Evolutionary conservation across 768 basidiomycete genomes (phyloP).

Genomic region (Hortiboletus campestris): DNA sequence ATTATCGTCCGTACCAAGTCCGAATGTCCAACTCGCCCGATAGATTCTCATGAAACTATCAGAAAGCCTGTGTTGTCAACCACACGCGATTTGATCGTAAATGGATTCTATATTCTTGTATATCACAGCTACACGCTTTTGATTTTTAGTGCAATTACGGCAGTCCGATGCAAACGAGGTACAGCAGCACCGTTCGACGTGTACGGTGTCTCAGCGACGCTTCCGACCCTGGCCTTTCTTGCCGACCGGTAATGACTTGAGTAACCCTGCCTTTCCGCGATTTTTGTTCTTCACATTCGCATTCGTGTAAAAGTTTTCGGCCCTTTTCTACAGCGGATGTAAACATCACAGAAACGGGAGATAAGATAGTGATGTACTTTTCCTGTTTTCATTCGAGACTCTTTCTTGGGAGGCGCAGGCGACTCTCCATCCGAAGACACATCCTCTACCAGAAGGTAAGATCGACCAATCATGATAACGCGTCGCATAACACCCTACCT

Average conservation of each 20-base stretch:
- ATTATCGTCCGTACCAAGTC: conserved; percentile 33
- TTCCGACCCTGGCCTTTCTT: conserved; percentile 46
- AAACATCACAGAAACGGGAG: neutral
- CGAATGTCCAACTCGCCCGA: neutral
- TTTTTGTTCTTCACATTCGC: conserved; percentile 90
- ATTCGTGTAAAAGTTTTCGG: conserved; percentile 82
- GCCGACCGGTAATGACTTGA: conserved; percentile 56
- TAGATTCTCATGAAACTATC: conserved; percentile 8
- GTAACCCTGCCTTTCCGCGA: conserved; percentile 57
- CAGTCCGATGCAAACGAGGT: conserved; percentile 6
- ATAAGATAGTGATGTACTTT: conserved; percentile 51
- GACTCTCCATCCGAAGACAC: conserved; percentile 35
- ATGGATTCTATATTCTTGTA: conserved; percentile 10
- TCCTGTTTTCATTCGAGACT: conserved; percentile 86
- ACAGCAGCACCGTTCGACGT: conserved; percentile 14
- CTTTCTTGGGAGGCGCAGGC: conserved; percentile 47
- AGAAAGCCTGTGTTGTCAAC: neutral
- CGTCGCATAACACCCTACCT: conserved; percentile 20
- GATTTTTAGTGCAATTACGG: conserved; percentile 10
- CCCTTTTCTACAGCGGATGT: conserved; percentile 62
- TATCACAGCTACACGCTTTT: conserved; percentile 7
- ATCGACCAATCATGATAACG: neutral
- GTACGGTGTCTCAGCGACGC: conserved; percentile 24
- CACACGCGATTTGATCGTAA: neutral
- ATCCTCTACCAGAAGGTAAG: conserved; percentile 27